Evolutionary conservation across 2,329 filamentous ascomycete genomes (phyloP), one percentile per base, ranked within the genome.

Genomic region (Hortaea sp.): DNA sequence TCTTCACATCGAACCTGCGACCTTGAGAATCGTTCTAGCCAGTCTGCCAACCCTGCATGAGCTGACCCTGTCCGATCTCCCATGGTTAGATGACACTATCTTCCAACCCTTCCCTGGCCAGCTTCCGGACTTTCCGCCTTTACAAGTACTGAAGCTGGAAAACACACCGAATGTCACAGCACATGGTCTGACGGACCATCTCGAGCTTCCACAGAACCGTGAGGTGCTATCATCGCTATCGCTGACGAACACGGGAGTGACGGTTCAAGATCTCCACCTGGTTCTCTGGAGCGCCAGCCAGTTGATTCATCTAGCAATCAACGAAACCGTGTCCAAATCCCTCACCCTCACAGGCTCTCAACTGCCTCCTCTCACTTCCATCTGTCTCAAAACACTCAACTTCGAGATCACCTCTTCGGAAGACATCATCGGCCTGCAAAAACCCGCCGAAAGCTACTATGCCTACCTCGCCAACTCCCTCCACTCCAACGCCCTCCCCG

Each of bases 391-490:
- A 54, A 83, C 79, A 2, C 70, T 97, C 10, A 83, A 90, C 56
- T 95, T 82, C 62, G 90, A 95, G 66, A 85, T 97, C 61, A 83
- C 79, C 7, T 75, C 79, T 3, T 71, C 71, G 7, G 68, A 77
- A 4, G 69, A 77, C 0, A 77, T 79, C 20, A 73, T 81, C 7
- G 84, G 79, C 49, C 66, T 69, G 7, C 63, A 76, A 43, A 70
- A 74, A 42, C 71, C 75, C 1, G 68, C 72, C 5, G 67, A 70
- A 27, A 76, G 74, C 12, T 94, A 95, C 69, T 94, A 95, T 66
- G 78, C 79, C 50, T 95, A 95, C 65, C 78, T 97, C 13, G 82
- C 87, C 28, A 78, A 78, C n/a, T 94, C 87, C 0, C 77, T 97
- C 30, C 78, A 92, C 49, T 77, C 80, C 11, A 84, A 83, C 51